phyloP scores from a whole-genome alignment of 2,329 filamentous ascomycete genomes.

The Exserohilum rostratum region DNA sequence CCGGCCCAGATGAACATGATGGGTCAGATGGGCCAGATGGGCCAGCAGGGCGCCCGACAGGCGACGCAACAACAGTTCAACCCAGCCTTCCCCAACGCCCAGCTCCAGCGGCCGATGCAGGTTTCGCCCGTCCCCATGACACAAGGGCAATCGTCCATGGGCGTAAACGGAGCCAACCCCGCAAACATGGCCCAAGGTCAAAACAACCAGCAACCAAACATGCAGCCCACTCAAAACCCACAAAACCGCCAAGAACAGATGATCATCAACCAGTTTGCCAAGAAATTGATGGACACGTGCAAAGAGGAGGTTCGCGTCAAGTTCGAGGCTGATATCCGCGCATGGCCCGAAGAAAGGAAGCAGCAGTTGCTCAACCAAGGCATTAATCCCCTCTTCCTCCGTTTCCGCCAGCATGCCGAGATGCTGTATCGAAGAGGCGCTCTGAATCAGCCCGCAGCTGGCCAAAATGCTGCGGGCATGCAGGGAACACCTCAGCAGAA shows the following conservation, averaged over 20 bases:
- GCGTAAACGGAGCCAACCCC: slow-evolving; percentile 36
- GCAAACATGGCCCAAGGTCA: slow-evolving; percentile 29
- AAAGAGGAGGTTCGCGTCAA: slow-evolving; percentile 57
- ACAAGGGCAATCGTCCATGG: slow-evolving; percentile 40
- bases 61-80: slow-evolving; percentile 53
- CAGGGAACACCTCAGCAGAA: slow-evolving; percentile 36
- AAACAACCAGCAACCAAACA: slow-evolving; percentile 40
- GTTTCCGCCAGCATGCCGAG: slow-evolving; percentile 58
- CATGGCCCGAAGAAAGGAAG: slow-evolving; percentile 54
- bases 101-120: slow-evolving; percentile 59
- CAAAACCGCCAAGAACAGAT: slow-evolving; percentile 29
- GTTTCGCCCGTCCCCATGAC: slow-evolving; percentile 55
- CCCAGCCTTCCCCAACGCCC: slow-evolving; percentile 53
- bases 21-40: slow-evolving; percentile 32
- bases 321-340: slow-evolving; percentile 51
- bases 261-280: slow-evolving; percentile 53
- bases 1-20: slow-evolving; percentile 46
- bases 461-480: slow-evolving; percentile 43
- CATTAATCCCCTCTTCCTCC: slow-evolving; percentile 58
- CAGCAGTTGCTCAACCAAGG: slow-evolving; percentile 53
- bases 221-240: slow-evolving; percentile 34
- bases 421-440: slow-evolving; percentile 33
- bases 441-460: slow-evolving; percentile 20
- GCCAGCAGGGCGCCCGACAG: slow-evolving; percentile 41
- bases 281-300: slow-evolving; percentile 54